Conservation (phyloP, 371 early-diverging fungal species). For the Synchytrium microbalum region DNA sequence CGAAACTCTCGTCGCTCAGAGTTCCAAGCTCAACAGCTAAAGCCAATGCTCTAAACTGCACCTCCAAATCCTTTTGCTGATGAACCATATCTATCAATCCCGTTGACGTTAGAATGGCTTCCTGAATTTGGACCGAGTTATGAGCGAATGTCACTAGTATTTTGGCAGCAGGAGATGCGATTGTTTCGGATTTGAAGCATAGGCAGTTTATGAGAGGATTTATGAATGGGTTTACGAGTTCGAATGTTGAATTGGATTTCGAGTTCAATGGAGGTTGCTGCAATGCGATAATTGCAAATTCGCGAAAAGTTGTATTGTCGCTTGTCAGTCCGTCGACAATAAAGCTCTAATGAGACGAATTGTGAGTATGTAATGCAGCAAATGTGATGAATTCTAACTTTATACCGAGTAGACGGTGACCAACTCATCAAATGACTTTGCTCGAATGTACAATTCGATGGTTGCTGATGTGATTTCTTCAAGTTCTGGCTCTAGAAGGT, state of each 20-base stretch:
- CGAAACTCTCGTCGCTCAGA: background rate
- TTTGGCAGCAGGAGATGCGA: background rate
- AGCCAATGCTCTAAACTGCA: background rate
- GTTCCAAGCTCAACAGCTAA: background rate
- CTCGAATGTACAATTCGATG: background rate
- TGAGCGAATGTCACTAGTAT: background rate
- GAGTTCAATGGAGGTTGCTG: background rate
- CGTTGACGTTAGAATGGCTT: background rate
- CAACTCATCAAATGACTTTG: background rate
- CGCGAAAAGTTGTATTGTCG: background rate
- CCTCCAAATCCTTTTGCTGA: background rate
- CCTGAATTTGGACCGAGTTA: background rate
- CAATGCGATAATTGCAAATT: background rate
- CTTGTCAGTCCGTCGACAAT: background rate
- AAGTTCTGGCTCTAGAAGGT: background rate
- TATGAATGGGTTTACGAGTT: background rate
- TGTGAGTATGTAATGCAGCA: background rate
- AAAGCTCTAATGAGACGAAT: background rate
- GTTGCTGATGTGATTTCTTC: background rate
- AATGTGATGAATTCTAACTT: background rate
- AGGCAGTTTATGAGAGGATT: background rate
- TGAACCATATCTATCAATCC: background rate
- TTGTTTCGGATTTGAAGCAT: background rate
- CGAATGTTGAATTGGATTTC: background rate
- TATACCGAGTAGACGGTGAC: background rate